Evolutionary conservation across 805 yeast genomes (phyloP).

Genomic region (Priceomyces haplophilus): DNA sequence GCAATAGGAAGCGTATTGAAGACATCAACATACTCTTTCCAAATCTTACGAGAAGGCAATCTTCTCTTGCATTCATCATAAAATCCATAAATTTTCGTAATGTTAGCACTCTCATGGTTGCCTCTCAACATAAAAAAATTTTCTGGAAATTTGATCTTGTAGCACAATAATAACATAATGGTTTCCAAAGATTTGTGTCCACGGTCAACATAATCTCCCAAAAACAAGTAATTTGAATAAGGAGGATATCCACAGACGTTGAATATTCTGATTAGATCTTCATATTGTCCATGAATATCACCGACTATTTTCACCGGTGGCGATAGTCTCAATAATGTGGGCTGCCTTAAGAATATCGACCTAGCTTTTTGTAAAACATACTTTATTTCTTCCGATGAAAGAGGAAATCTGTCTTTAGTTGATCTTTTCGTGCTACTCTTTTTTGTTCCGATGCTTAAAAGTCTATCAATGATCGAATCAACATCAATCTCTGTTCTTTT

Average conservation of each 20-base stretch:
- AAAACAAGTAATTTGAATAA: constrained; percentile 49
- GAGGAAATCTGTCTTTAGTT: constrained; percentile 46
- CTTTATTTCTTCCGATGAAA: constrained; percentile 53
- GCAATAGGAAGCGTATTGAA: constrained; percentile 59
- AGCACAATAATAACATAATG: constrained; percentile 47
- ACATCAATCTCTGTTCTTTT: constrained; percentile 42
- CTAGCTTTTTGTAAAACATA: constrained; percentile 51
- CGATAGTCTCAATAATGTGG: constrained; percentile 59
- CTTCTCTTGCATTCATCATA: constrained; percentile 61
- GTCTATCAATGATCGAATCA: constrained; percentile 60
- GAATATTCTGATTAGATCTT: constrained; percentile 52
- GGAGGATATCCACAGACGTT: constrained; percentile 62
- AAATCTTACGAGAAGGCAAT: constrained; percentile 40
- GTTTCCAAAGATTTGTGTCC: constrained; percentile 59
- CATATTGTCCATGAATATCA: constrained; percentile 71
- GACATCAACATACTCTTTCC: constrained; percentile 54
- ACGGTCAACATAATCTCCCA: constrained; percentile 61
- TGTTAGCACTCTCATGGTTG: constrained; percentile 57
- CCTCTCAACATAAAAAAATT: constrained; percentile 60
- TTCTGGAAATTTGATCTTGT: constrained; percentile 58
- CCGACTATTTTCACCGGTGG: constrained; percentile 85
- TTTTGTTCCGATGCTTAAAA: constrained; percentile 48
- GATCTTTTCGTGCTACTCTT: constrained; percentile 24
- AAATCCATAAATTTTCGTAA: constrained; percentile 58
- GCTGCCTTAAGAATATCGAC: constrained; percentile 60